These are phyloP conservation scores for Begonia fuchsioides DNA, from an alignment of 306 rosid species.

Conservation along the genomic window DNA sequence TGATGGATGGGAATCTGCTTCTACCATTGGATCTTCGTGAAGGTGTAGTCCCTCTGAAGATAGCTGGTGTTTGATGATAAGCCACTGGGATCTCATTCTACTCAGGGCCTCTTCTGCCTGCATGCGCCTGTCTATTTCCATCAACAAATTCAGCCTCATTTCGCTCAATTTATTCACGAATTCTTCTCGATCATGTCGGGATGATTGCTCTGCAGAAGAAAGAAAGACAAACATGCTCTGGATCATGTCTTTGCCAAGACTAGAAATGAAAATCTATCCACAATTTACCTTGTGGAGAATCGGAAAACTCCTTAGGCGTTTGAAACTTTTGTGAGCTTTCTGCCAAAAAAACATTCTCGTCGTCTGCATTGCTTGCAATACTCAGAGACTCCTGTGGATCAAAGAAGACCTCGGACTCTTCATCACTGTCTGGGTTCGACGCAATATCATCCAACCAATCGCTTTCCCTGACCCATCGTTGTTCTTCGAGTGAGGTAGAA, in stretches of 20 bases:
- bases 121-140: conserved; percentile 79
- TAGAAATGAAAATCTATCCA: background rate
- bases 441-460: conserved; percentile 13
- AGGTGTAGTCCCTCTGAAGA: conserved; percentile 48
- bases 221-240: background rate
- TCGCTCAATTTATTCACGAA: conserved; percentile 32
- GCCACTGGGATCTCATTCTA: conserved; percentile 50
- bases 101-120: conserved; percentile 69
- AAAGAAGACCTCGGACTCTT: conserved; percentile 57
- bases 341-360: conserved; percentile 36
- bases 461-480: conserved; percentile 16
- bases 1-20: conserved; percentile 36
- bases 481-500: conserved; percentile 25
- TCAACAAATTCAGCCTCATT: conserved; percentile 47
- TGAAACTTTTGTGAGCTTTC: conserved; percentile 28
- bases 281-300: conserved; percentile 76
- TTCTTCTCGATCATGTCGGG: conserved; percentile 22
- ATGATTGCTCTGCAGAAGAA: conserved; percentile 19
- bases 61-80: conserved; percentile 47
- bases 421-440: conserved; percentile 26
- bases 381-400: conserved; percentile 72
- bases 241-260: background rate
- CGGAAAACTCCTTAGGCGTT: conserved; percentile 50
- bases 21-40: conserved; percentile 39
- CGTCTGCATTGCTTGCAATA: conserved; percentile 52